These are phyloP conservation scores for Starmerella scarabaei DNA, from an alignment of 805 yeast genomes.

Conservation along the genomic window DNA sequence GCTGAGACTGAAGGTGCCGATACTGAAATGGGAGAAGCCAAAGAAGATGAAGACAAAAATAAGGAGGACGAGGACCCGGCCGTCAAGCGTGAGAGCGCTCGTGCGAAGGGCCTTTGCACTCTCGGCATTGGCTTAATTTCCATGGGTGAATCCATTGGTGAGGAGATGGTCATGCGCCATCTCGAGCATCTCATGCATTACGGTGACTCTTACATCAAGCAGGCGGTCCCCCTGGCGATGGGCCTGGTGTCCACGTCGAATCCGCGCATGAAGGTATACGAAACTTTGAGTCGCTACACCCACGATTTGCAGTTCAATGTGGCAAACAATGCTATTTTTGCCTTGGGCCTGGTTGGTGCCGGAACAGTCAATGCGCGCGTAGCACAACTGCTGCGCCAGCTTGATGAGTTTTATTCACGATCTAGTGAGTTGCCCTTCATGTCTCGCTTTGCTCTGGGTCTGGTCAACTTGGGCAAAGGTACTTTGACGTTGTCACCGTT, in stretches of 20 bases:
- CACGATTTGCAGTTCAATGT: conserved; percentile 92
- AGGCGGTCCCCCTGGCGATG: conserved; percentile 97
- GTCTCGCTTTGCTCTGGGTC: conserved; percentile 90
- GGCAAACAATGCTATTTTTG: conserved; percentile 84
- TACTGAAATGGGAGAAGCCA: conserved; percentile 11
- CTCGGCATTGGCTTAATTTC: conserved; percentile 89
- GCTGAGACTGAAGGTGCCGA: conserved; percentile 18
- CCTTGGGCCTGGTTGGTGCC: conserved; percentile 97
- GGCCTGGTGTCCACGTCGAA: conserved; percentile 85
- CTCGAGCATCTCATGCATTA: conserved; percentile 96
- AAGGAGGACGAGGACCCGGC: conserved; percentile 19
- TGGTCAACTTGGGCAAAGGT: conserved; percentile 92
- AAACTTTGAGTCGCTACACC: conserved; percentile 87
- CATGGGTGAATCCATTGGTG: conserved; percentile 96
- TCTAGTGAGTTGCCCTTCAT: conserved; percentile 83
- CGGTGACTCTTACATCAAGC: conserved; percentile 78
- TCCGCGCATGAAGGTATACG: conserved; percentile 95
- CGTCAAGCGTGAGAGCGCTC: conserved; percentile 28
- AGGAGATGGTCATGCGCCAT: conserved; percentile 93
- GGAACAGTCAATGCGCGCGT: conserved; percentile 98
- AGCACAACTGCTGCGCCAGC: conserved; percentile 87
- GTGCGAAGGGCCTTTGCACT: conserved; percentile 78
- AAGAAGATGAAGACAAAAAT: conserved; percentile 25
- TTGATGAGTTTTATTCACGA: conserved; percentile 83
- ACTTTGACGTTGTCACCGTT: conserved; percentile 80